phyloP scores from a whole-genome alignment of 2,329 filamentous ascomycete genomes.

The Corinectria fuckeliana region DNA sequence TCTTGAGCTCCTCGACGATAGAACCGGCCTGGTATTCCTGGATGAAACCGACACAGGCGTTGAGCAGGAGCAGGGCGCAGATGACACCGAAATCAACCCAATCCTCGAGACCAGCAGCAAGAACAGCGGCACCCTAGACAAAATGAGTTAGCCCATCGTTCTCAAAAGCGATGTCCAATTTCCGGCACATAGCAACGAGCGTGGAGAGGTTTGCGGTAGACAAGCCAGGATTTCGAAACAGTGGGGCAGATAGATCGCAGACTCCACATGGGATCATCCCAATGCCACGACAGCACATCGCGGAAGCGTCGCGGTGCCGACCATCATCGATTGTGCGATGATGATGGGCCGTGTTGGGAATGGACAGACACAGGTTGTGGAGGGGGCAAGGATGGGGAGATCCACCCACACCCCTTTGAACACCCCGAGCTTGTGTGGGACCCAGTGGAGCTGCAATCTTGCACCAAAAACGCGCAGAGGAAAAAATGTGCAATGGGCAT shows the following conservation, averaged over 20 bases:
- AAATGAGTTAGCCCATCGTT: slow-evolving; percentile 35
- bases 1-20: slow-evolving; percentile 90
- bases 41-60: slow-evolving; percentile 84
- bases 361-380: background rate
- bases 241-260: slow-evolving; percentile 32
- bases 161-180: slow-evolving; percentile 13
- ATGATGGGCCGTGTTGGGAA: slow-evolving; percentile 25
- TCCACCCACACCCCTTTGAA: slow-evolving; percentile 28
- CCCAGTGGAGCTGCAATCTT: slow-evolving; percentile 39
- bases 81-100: slow-evolving; percentile 97
- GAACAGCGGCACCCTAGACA: slow-evolving; percentile 71
- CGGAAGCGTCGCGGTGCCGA: slow-evolving; percentile 18
- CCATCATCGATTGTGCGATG: slow-evolving; percentile 17
- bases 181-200: slow-evolving; percentile 5
- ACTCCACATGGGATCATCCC: slow-evolving; percentile 30
- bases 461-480: slow-evolving; percentile 35
- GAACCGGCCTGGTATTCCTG: slow-evolving; percentile 91
- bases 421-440: slow-evolving; percentile 43
- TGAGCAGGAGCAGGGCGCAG: slow-evolving; percentile 80
- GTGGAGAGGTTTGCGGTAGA: slow-evolving; percentile 2
- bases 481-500: slow-evolving; percentile 31
- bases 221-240: slow-evolving; percentile 26
- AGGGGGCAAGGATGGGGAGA: slow-evolving; percentile 30
- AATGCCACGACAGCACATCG: slow-evolving; percentile 8
- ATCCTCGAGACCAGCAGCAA: slow-evolving; percentile 83